A percentile compares a stretch with the other conserved stretches of the same genome.
These are phyloP conservation scores for Eucommia ulmoides DNA, from an alignment of 257 asterid species.

Conservation along the genomic window DNA sequence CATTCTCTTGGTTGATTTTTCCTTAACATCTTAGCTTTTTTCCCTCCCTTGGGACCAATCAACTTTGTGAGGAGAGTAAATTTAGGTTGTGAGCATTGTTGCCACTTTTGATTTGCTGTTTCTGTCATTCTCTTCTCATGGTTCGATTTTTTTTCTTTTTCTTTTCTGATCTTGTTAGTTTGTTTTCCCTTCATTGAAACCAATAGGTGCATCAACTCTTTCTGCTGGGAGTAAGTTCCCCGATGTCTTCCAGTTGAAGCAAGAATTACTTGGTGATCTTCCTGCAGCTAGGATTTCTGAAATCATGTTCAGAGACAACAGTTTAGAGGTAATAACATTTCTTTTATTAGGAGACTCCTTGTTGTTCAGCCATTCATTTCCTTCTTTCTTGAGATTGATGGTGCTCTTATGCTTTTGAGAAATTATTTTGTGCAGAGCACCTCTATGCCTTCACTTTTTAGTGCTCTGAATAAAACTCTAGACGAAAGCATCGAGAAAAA, in stretches of 20 bases:
- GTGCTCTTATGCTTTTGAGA: constrained; percentile 19
- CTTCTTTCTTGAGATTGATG: constrained; percentile 5
- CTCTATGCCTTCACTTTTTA: constrained; percentile 64
- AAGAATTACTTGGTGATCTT: constrained; percentile 35
- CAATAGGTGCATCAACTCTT: constrained; percentile 19
- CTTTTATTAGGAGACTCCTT: background rate
- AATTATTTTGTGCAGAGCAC: constrained; percentile 43
- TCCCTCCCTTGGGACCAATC: too few species aligned
- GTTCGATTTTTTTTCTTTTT: background rate
- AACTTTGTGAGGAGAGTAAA: background rate
- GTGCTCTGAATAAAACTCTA: constrained; percentile 44
- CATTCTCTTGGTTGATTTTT: background rate
- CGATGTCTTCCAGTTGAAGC: constrained; percentile 35
- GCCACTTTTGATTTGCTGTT: too few species aligned
- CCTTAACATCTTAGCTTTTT: background rate
- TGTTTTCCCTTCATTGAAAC: constrained; percentile 7
- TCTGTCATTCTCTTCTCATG: too few species aligned
- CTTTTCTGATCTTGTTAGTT: background rate
- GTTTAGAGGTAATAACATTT: constrained; percentile 52
- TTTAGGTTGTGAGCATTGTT: too few species aligned
- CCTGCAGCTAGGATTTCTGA: constrained; percentile 61
- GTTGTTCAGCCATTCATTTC: constrained; percentile 3
- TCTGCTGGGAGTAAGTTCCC: constrained; percentile 28
- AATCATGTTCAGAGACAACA: constrained; percentile 54
- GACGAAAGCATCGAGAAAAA: constrained; percentile 72